A percentile compares a stretch with the other conserved stretches of the same genome.
phyloP scores from a whole-genome alignment of 2,329 filamentous ascomycete genomes.

The Lachnellula willkommii region DNA sequence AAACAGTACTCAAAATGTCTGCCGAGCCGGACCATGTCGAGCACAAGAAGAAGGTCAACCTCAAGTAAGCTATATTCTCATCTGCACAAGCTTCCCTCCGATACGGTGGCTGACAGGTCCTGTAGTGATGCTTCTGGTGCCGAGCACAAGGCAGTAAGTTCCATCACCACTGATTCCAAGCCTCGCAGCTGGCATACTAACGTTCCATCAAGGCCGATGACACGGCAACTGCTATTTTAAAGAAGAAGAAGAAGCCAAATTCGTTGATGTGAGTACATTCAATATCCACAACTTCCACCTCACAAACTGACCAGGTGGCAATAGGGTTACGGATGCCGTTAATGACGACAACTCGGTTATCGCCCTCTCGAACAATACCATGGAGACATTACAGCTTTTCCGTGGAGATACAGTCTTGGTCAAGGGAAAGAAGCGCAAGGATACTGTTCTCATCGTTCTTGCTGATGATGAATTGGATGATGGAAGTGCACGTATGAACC shows the following conservation, averaged over 20 bases:
- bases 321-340: constrained; percentile 91
- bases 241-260: constrained; percentile 99
- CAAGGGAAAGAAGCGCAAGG: constrained; percentile 99
- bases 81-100: neutral
- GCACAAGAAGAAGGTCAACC: constrained; percentile 76
- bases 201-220: constrained; percentile 66
- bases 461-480: constrained; percentile 98
- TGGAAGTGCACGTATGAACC: constrained; percentile 94
- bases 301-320: constrained; percentile 30
- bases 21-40: constrained; percentile 57
- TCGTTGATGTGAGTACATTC: constrained; percentile 74
- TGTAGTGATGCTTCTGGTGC: constrained; percentile 81
- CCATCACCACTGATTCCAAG: constrained; percentile 24
- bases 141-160: constrained; percentile 73
- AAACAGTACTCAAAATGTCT: constrained; percentile 55
- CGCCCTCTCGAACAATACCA: constrained; percentile 94
- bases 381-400: constrained; percentile 98
- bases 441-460: constrained; percentile 95
- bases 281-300: constrained; percentile 21
- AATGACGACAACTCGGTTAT: constrained; percentile 99
- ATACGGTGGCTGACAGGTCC: constrained; percentile 35
- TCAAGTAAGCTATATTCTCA: constrained; percentile 56
- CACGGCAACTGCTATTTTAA: constrained; percentile 90
- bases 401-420: constrained; percentile 96
- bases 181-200: constrained; percentile 31